Percentiles rank a stretch among this genome's conserved stretches.
phyloP scores from a whole-genome alignment of 2,329 filamentous ascomycete genomes.

The Tolypocladium ophioglossoides region DNA sequence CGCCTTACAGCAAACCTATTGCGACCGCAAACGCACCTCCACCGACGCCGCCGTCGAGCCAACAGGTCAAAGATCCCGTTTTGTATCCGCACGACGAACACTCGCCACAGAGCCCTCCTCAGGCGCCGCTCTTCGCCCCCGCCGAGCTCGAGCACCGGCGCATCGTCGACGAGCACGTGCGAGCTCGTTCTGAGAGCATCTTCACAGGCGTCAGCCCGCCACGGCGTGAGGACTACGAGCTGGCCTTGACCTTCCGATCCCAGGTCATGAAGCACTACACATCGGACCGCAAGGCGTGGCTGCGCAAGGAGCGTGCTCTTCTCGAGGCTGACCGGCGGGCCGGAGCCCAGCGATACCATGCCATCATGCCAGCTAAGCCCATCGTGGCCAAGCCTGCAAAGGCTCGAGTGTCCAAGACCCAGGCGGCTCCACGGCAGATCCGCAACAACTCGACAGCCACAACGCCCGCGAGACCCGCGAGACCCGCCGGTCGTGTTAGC shows the following conservation, averaged over 20 bases:
- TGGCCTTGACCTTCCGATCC: constrained; percentile 41
- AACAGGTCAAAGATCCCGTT: constrained; percentile 41
- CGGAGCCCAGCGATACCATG: constrained; percentile 24
- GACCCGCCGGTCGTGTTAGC: constrained; percentile 25
- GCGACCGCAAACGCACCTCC: constrained; percentile 20
- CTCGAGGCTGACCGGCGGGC: constrained; percentile 37
- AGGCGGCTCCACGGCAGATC: constrained; percentile 22
- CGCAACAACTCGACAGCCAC: constrained; percentile 14
- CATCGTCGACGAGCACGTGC: constrained; percentile 40
- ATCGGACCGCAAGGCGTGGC: constrained; percentile 35
- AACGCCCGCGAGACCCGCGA: constrained; percentile 9
- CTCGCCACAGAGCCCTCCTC: constrained; percentile 25
- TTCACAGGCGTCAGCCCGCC: constrained; percentile 37
- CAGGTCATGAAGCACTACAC: constrained; percentile 36
- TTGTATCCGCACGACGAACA: constrained; percentile 41
- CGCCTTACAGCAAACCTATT: constrained; percentile 31
- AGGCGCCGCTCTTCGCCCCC: constrained; percentile 39
- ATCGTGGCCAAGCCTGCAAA: constrained; percentile 15
- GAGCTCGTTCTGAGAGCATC: constrained; percentile 28
- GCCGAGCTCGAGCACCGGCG: constrained; percentile 30
- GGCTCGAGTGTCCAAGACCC: constrained; percentile 21
- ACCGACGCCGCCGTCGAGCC: constrained; percentile 14
- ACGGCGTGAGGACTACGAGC: constrained; percentile 40
- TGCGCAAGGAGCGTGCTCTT: constrained; percentile 37
- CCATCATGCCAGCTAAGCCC: constrained; percentile 33